Evolutionary conservation across 495 filamentous ascomycete species (phyloP).

Genomic region (Neurospora pannonica): DNA sequence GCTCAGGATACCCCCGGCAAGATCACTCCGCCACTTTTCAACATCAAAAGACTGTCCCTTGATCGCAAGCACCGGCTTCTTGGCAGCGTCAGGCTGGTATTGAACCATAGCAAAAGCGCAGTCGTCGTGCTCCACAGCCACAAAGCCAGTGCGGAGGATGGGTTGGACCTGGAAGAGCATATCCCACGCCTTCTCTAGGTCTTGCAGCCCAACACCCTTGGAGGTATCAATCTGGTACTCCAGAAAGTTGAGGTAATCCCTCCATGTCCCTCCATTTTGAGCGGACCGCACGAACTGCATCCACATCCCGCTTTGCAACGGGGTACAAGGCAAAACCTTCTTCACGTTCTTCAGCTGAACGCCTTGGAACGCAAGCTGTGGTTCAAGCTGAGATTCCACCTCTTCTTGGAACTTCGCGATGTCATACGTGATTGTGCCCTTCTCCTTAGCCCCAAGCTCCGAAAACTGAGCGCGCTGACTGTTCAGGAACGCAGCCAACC

Average conservation of each 20-base stretch:
- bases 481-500: slow-evolving; percentile 25
- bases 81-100: slow-evolving; percentile 18
- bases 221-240: slow-evolving; percentile 30
- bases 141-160: slow-evolving; percentile 65
- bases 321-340: slow-evolving; percentile 52
- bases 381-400: slow-evolving; percentile 23
- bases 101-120: slow-evolving; percentile 60
- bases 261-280: slow-evolving; percentile 26
- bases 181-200: slow-evolving; percentile 48
- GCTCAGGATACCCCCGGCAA: slow-evolving; percentile 3
- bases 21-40: slow-evolving; percentile 22
- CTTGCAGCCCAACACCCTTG: neutral
- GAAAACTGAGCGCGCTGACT: no score
- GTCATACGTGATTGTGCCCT: slow-evolving; percentile 27
- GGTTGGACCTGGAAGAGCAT: slow-evolving; percentile 42
- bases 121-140: slow-evolving; percentile 46
- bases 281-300: slow-evolving; percentile 46
- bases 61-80: neutral
- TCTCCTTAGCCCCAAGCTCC: no score
- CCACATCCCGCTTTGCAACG: slow-evolving; percentile 54
- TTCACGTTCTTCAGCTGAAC: slow-evolving; percentile 20
- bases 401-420: slow-evolving; percentile 22
- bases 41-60: slow-evolving; percentile 12
- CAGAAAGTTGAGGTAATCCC: slow-evolving; percentile 54
- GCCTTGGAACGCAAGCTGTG: slow-evolving; percentile 11